Base-by-base conservation (phyloP, 2,329 filamentous ascomycete species). In the Xylaria sp. region DNA sequence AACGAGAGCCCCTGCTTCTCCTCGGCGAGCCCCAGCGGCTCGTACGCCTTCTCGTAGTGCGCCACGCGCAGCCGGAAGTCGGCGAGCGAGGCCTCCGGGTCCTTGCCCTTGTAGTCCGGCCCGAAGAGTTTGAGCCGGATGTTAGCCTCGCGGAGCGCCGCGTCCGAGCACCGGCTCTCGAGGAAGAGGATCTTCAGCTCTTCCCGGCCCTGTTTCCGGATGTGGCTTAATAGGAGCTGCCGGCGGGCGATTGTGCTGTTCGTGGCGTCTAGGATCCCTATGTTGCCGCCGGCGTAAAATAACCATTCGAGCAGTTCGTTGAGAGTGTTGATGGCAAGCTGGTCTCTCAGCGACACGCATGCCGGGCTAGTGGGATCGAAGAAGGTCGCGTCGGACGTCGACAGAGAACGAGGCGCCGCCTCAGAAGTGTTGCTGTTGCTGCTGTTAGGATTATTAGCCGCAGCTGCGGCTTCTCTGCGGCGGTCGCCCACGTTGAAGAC, bases 401-500 rank as follows among this genome's bases (percentile, higher is more conserved):
- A 63, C 20, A 62, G 18, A 12, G 67, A 62, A 7, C 15, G 36
- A 31, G 67, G 46, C 33, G 67, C 28, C 9, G 61, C 28, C 58
- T 58, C 62, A 7, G 46, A n/a, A 46, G 41, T 18, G 12, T 46
- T n/a, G 39, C 39, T 43, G 10, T 36, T 43, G 25, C 43, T 57
- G 25, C 49, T 56, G 18, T 8, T 33, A 9, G 33, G 33, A 10
- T 36, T 36, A 10, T 7, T 36, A 10, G 10, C 10, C 10, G 33
- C 33, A 36, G 33, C 33, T 1, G 68, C 64, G 3, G 64, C 64
- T n/a, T 51, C 56, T 23, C 68, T 56, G 10, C 68, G 68, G 6
- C 68, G 68, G 25, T 70, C 65, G 1, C 68, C 68, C 0, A 70
- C 68, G 23, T 70, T 70, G 51, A 70, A 70, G 3, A 70, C 68